Conservation (phyloP, 768 basidiomycete genomes). For the Melanogaster broomeanus region DNA sequence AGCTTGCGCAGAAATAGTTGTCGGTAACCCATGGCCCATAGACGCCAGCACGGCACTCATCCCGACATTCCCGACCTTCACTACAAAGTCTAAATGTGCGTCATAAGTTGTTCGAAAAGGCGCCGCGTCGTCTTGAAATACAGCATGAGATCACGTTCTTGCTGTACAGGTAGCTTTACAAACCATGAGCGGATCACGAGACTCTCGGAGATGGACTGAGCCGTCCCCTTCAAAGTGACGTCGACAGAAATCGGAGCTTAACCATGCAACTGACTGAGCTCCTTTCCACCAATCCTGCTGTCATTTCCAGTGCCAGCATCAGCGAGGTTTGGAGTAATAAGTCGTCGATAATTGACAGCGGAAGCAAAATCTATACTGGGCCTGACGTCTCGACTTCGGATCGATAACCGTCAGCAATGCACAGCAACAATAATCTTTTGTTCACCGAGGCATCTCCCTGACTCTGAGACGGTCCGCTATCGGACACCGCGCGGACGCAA, state of each 20-base stretch:
- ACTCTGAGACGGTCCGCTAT: not conserved
- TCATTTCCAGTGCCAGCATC: not conserved
- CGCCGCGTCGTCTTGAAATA: not conserved
- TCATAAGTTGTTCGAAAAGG: constrained; percentile 12
- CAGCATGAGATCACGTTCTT: not conserved
- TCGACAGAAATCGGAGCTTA: constrained; percentile 1
- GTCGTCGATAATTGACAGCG: not conserved
- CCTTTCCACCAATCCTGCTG: not conserved
- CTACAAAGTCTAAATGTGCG: constrained; percentile 22
- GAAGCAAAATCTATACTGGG: constrained; percentile 1
- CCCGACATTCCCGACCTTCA: not conserved
- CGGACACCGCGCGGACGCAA: too few relatives aligned
- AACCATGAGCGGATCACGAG: constrained; percentile 14
- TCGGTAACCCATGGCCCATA: not conserved
- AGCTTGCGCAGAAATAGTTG: not conserved
- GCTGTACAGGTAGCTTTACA: not conserved
- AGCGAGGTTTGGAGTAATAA: too few relatives aligned
- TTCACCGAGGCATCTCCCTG: not conserved
- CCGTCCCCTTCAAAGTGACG: not conserved
- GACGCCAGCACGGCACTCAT: not conserved
- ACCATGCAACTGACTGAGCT: not conserved
- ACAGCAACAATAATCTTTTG: not conserved
- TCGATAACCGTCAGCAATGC: not conserved
- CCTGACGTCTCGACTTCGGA: not conserved
- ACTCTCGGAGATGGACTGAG: not conserved